Base-by-base conservation (phyloP, 441 rosid species). In the Capsella rubella region DNA sequence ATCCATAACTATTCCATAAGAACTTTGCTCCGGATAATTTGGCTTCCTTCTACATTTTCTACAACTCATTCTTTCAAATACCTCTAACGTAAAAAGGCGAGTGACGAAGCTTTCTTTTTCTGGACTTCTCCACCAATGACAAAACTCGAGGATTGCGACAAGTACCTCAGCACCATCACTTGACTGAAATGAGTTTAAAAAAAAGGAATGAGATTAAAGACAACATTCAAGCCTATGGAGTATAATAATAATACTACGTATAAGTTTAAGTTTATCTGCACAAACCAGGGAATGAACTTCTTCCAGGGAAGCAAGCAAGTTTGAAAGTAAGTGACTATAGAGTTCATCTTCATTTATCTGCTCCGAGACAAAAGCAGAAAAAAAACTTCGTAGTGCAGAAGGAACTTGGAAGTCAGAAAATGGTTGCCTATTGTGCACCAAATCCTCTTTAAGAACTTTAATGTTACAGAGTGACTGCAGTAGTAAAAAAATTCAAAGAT, bases 11-110 rank as follows among this genome's bases (percentile, higher is more conserved):
- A 74, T 21, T 9, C 73, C 69, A 74, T 60, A 31, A 51, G 63
- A 74, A 52, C 68, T 51, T 67, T 74, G n/a, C 73, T 51, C 72
- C 14, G 55, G 68, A 74, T 51, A 49, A 21, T 67, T 50, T 40
- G 68, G 47, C 32, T 7, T 32, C 31, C 71, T 18, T 51, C 37
- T 60, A 63, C 69, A 74, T 52, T 25, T 50, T 43, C 55, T 58
- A 43, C 78, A 74, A 34, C 69, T 59, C 40, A 74, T 52, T 31
- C 29, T n/a, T 60, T 67, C 73, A 59, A 50, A 51, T 60, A 40
- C 73, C 27, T 67, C 68, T 31, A 50, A 6, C 0, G 61, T 29
- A 3, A 71, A 71, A 51, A 71, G 62, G 8, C n/a, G 35, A 50
- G 61, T 51, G 7, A 52, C 61, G 10, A 61, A 21, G 11, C 52